phyloP scores from a whole-genome alignment of 2,329 filamentous ascomycete species.

The Aspergillus sp. region DNA sequence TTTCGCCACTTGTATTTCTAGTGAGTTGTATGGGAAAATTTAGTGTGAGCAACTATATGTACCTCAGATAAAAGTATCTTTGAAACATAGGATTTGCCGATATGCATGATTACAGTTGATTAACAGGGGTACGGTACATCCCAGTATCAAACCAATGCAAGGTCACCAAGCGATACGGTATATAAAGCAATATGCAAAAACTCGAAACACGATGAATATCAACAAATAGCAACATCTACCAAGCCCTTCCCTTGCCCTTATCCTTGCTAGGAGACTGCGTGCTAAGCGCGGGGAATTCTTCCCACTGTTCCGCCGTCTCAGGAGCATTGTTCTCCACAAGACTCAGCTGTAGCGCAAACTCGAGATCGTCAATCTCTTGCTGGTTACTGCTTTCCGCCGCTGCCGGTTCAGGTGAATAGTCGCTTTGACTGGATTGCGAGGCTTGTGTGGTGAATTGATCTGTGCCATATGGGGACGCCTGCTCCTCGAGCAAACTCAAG shows the following conservation, averaged over 20 bases:
- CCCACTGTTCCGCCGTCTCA: constrained; percentile 17
- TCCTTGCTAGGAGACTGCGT: constrained; percentile 14
- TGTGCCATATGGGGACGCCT: constrained; percentile 9
- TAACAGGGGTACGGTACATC: neutral
- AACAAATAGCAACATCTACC: constrained; percentile 4
- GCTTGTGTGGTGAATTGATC: constrained; percentile 26
- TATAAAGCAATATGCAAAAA: neutral
- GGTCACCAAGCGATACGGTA: too few species aligned
- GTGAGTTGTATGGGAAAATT: neutral
- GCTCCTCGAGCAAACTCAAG: constrained; percentile 40
- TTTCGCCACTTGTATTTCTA: neutral
- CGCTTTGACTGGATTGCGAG: constrained; percentile 9
- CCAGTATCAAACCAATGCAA: neutral
- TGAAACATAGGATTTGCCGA: neutral
- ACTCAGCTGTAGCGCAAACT: constrained; percentile 57
- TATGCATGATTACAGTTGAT: neutral
- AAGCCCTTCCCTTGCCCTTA: constrained; percentile 29
- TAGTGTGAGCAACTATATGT: neutral
- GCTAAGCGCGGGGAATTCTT: constrained; percentile 28
- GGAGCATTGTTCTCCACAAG: constrained; percentile 53
- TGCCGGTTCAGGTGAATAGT: constrained; percentile 11
- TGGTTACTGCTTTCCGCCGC: constrained; percentile 33
- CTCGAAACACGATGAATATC: neutral
- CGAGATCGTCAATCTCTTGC: constrained; percentile 51
- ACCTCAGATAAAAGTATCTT: neutral